Base-by-base conservation (phyloP, 371 early-diverging fungal species). In the Actinomucor elegans region DNA sequence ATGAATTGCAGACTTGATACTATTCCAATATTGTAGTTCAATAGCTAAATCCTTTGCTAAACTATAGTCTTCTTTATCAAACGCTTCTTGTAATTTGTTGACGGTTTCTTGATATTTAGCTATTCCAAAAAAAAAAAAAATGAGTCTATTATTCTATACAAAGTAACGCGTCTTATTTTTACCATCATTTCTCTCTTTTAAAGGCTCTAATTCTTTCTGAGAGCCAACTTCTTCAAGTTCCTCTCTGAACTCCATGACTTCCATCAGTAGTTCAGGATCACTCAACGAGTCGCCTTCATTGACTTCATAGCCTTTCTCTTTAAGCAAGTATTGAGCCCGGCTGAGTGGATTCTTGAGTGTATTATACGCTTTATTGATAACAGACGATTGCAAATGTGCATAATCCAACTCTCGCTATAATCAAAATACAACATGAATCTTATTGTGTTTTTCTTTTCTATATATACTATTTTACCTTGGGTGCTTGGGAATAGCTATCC, bases 291-390 rank as follows among this genome's bases (percentile, higher is more conserved):
- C 89, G 3, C 82, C 62, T 65, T 93, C 93, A 18, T 70, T 75
- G 11, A 93, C 73, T 27, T 77, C 69, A 0, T 74, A 51, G 8
- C 83, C 85, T 21, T 80, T 47, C 42, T 90, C 69, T 20, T 78
- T 67, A 17, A 94, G 73, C 57, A 94, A 73, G 42, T 94, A 94
- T 52, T 87, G 80, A 8, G 95, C 93, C 15, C 95, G 77, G 4
- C 77, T 61, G 12, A 94, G 75, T 10, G 94, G 95, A 34, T 91
- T 88, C 40, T 80, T 73, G 18, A 94, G 67, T 10, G 89, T 85
- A 18, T 89, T 71, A 55, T 92, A 93, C 4, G 92, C 95, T 63
- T 93, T 92, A 79, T 94, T 94, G 42, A 91, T 76, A 55, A 88
- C 80, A 5, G 91, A 80, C 0, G 94, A 93, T 53, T 92, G 93